Base-by-base conservation (phyloP, 495 filamentous ascomycete species). In the Podospora didyma region DNA sequence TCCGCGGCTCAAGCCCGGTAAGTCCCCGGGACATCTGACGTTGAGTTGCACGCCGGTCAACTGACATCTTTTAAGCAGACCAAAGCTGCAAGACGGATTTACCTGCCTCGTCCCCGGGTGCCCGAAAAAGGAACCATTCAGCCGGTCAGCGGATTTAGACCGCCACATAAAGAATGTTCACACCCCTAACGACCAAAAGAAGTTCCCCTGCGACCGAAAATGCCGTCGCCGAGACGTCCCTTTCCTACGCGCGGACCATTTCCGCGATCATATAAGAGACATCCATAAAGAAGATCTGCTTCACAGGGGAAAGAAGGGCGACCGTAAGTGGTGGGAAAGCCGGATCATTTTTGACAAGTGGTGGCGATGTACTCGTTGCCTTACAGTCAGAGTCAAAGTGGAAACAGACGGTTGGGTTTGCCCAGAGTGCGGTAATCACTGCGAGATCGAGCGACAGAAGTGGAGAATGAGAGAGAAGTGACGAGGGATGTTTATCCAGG, bases 261-360 rank as follows among this genome's bases (percentile, higher is more conserved):
- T 68, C 47, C 67, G 79, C 16, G 78, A 81, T 39, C 80, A 83
- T 58, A 68, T 77, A 9, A 67, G 78, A 11, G 71, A 76, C 11
- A 77, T 56, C 49, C 80, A 83, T 66, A 68, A 63, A 21, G 80
- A 83, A 60, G 79, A 82, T 55, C 60, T 82, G 16, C 42, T 62
- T 58, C 71, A 68, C 21, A 66, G 72, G 1, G 56, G 59, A n/a
- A 57, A 31, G 20, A 55, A 42, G 51, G 56, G 28, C 9, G 62
- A 66, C 21, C n/a, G n/a, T 2, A 46, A 45, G 16, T 68, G 60
- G 57, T 69, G 68, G 67, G 20, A 16, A 22, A 21, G 24, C 7
- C 54, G 63, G 51, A 37, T 62, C 5, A 58, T 80, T 46, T 28
- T 53, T 10, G n/a, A n/a, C 16, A 64, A 65, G 6, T 75, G 78